These are phyloP conservation scores for Pichia sp. DNA, from an alignment of 1,139 yeast species.

Conservation along the genomic window DNA sequence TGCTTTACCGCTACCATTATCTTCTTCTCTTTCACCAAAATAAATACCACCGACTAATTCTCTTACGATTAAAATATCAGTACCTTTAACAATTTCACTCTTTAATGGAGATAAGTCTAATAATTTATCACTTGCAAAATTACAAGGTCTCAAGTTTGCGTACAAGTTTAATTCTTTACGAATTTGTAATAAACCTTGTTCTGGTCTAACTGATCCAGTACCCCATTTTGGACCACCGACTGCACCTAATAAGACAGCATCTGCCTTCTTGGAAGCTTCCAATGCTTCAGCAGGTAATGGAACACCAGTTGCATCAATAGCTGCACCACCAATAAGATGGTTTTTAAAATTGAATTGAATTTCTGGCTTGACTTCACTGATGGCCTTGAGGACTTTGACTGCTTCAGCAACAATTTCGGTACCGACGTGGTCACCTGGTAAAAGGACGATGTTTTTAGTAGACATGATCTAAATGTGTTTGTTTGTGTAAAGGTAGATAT, in stretches of 20 bases:
- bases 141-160: constrained; percentile 95
- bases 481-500: neutral
- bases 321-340: constrained; percentile 95
- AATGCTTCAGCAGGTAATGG: constrained; percentile 89
- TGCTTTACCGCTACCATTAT: constrained; percentile 77
- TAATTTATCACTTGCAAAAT: constrained; percentile 81
- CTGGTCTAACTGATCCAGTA: constrained; percentile 90
- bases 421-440: constrained; percentile 98
- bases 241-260: constrained; percentile 93
- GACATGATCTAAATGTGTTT: constrained; percentile 13
- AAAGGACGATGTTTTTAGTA: constrained; percentile 66
- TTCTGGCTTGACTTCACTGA: constrained; percentile 56
- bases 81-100: constrained; percentile 78
- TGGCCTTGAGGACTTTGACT: constrained; percentile 78
- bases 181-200: constrained; percentile 88
- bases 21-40: constrained; percentile 93
- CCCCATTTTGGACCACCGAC: constrained; percentile 99
- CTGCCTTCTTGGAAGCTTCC: constrained; percentile 79
- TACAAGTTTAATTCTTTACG: constrained; percentile 90
- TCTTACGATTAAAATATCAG: constrained; percentile 87
- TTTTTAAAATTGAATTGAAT: constrained; percentile 69
- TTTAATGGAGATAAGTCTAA: constrained; percentile 84
- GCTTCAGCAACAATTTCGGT: constrained; percentile 87
- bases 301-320: constrained; percentile 91
- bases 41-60: constrained; percentile 97